phyloP scores from a whole-genome alignment of 129 eudicot genomes.

The Escallonia herrerae region DNA sequence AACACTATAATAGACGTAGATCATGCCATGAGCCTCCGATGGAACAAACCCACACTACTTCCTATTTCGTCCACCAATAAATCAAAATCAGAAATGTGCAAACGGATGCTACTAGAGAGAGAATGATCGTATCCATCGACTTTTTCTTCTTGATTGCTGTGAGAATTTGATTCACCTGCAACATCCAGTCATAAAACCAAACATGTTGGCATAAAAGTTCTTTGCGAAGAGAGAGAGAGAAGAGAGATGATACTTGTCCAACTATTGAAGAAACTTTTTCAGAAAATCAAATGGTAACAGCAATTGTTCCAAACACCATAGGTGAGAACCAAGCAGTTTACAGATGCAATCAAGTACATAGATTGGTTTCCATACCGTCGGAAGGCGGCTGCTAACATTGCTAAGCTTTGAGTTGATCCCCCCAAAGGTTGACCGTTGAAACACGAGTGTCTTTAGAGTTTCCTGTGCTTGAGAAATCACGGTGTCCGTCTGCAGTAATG shows the following conservation, averaged over 20 bases:
- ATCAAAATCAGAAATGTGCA: constrained; percentile 92
- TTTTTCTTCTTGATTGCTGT: constrained; percentile 92
- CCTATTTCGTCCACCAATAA: constrained; percentile 85
- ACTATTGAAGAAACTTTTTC: not conserved
- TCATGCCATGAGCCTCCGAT: not conserved
- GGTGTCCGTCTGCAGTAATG: constrained; percentile 64
- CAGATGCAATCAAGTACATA: not conserved
- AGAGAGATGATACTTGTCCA: not conserved
- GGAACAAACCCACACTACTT: constrained; percentile 4
- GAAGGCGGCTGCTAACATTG: constrained; percentile 93
- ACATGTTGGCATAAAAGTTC: too few species aligned
- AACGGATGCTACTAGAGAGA: constrained; percentile 86
- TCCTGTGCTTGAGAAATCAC: constrained; percentile 97
- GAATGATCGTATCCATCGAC: constrained; percentile 95
- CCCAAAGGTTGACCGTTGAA: constrained; percentile 92
- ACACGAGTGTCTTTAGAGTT: constrained; percentile 71
- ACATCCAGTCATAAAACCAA: not conserved
- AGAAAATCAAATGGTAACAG: not conserved
- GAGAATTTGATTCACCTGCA: constrained; percentile 80
- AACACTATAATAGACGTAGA: not conserved
- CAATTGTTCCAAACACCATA: not conserved
- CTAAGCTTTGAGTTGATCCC: constrained; percentile 88
- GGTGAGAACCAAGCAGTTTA: not conserved
- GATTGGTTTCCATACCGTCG: constrained; percentile 52
- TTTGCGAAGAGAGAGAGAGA: too few species aligned